These are phyloP conservation scores for Hysterium pulicare DNA, from an alignment of 2,329 filamentous ascomycete genomes.

Conservation along the genomic window DNA sequence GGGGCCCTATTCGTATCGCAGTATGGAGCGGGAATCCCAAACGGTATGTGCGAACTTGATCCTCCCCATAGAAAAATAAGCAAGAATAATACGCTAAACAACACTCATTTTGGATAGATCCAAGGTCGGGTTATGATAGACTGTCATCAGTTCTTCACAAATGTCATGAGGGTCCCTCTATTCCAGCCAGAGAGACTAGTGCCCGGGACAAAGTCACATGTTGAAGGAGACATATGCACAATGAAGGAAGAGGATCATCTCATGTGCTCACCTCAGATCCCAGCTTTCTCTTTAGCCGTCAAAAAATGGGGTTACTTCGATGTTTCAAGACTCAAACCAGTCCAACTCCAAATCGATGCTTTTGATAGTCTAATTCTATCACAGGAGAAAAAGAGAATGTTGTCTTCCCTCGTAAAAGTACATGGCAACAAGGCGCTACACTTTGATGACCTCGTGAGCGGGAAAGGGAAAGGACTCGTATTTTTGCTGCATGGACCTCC, in stretches of 20 bases:
- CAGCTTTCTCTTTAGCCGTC: conserved; percentile 8
- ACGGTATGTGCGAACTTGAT: too few relatives aligned
- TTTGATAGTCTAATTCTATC: conserved; percentile 48
- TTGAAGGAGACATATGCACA: conserved; percentile 14
- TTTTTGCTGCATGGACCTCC: conserved; percentile 48
- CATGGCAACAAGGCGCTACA: conserved; percentile 36
- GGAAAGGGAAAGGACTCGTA: conserved; percentile 50
- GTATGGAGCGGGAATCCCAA: too few relatives aligned
- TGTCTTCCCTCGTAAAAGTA: conserved; percentile 45
- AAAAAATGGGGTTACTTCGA: conserved; percentile 25
- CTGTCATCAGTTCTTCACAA: conserved; percentile 19
- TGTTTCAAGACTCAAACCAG: conserved; percentile 31
- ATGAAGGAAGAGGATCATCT: conserved; percentile 8
- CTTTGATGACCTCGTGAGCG: conserved; percentile 50
- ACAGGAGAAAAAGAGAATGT: conserved; percentile 45
- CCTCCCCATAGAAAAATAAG: too few relatives aligned
- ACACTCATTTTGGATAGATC: too few relatives aligned
- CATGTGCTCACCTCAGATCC: conserved; percentile 4
- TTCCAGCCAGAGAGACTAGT: too few relatives aligned
- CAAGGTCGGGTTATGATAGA: conserved; percentile 46
- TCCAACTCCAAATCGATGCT: conserved; percentile 42
- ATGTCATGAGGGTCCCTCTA: too few relatives aligned
- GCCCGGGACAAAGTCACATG: neutral
- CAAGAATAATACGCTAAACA: too few relatives aligned
- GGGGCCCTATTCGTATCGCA: too few relatives aligned